phyloP scores from a whole-genome alignment of 1,139 yeast genomes.

The Ogataea hybrid region DNA sequence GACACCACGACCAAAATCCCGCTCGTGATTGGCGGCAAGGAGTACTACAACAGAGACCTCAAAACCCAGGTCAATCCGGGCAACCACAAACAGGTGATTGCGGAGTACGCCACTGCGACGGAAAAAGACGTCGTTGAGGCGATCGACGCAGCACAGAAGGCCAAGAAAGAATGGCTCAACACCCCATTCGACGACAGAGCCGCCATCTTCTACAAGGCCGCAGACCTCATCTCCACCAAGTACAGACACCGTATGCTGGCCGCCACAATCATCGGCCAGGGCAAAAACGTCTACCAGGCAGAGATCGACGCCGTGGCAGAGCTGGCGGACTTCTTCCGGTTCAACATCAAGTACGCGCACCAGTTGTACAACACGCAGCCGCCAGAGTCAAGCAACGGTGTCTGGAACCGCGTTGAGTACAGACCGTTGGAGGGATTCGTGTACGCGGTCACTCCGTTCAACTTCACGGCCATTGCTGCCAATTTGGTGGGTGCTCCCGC shows the following conservation, averaged over 20 bases:
- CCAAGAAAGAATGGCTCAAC: constrained; percentile 75
- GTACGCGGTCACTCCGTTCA: constrained; percentile 96
- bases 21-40: constrained; percentile 78
- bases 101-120: constrained; percentile 75
- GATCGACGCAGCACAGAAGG: constrained; percentile 64
- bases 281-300: constrained; percentile 98
- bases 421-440: constrained; percentile 97
- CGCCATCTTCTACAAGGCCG: constrained; percentile 91
- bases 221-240: constrained; percentile 87
- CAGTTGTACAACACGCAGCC: constrained; percentile 86
- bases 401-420: constrained; percentile 97
- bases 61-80: constrained; percentile 68
- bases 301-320: constrained; percentile 95
- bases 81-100: constrained; percentile 67
- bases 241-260: constrained; percentile 94
- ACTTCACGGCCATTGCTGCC: constrained; percentile 97
- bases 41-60: constrained; percentile 41
- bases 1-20: constrained; percentile 70
- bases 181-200: constrained; percentile 88
- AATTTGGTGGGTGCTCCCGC: constrained; percentile 97
- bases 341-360: constrained; percentile 86
- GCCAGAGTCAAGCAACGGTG: constrained; percentile 72
- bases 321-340: constrained; percentile 83
- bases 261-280: constrained; percentile 97
- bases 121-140: constrained; percentile 65